Evolutionary conservation across 2,329 filamentous ascomycete species (phyloP).

Genomic region (Xylariaceae sp.): DNA sequence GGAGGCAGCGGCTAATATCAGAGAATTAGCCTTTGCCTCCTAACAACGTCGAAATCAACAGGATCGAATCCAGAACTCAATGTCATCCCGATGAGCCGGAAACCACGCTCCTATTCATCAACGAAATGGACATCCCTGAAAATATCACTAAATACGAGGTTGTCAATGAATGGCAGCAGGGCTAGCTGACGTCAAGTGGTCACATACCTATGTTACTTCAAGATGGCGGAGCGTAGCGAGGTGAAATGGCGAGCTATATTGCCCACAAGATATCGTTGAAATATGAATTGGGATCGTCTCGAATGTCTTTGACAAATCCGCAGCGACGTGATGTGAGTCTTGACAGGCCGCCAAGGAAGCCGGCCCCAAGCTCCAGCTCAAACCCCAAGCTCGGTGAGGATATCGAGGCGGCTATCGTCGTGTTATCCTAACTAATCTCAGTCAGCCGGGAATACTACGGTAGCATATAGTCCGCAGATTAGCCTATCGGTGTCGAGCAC

Average conservation of each 20-base stretch:
- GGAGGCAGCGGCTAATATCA: too few species aligned
- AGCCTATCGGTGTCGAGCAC: background rate
- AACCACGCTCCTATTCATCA: background rate
- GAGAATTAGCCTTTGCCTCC: background rate
- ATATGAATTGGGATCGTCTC: background rate
- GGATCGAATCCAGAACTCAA: background rate
- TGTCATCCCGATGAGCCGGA: background rate
- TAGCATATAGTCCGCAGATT: background rate
- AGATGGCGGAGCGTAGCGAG: background rate
- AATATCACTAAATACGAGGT: background rate
- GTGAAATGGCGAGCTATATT: background rate
- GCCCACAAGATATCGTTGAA: background rate
- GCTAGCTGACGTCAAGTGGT: background rate
- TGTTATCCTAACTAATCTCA: conserved; percentile 5
- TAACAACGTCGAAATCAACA: background rate
- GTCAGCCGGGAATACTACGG: background rate
- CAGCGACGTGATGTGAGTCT: background rate
- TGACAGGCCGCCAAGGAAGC: conserved; percentile 26
- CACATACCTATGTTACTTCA: background rate
- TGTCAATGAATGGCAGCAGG: background rate
- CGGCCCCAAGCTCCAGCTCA: conserved; percentile 12
- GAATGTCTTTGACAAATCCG: background rate
- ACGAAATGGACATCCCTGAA: background rate
- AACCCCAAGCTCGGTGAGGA: conserved; percentile 9
- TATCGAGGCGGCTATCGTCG: conserved; percentile 22